Base-by-base conservation (phyloP, 192 early-diverging fungal species). In the Mortierella hygrophila region DNA sequence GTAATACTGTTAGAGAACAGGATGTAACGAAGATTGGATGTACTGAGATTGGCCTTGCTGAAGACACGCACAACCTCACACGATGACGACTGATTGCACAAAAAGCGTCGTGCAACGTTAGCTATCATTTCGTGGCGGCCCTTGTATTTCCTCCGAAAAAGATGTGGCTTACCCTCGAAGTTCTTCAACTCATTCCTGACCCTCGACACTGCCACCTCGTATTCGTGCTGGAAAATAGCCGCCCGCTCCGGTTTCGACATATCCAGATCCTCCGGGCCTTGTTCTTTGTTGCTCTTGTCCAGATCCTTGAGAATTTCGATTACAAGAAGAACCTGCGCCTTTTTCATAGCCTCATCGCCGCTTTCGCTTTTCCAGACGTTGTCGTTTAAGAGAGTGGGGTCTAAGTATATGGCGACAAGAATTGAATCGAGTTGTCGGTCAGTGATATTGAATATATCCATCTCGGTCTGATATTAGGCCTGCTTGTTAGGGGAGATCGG, bases 1-100 rank as follows among this genome's bases (percentile, higher is more conserved):
- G 26, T 52, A 42, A 77, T 77, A 15, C 76, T 77, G 2, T 37
- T 29, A 23, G 63, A 77, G 32, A 69, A 70, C 15, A 77, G 65
- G 26, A 69, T 6, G 13, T 77, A 0, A 7, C 65, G 46, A 69
- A 77, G 38, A 69, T 77, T 21, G 46, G n/a, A 4, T 21, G 76
- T 77, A 11, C 63, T 37, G 44, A 77, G 60, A 69, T 15, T 65
- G 38, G 63, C 76, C 11, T 37, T 77, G 46, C 76, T 77, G 46
- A 77, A 77, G 76, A 77, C 46, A 49, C 76, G 76, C 44, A 70
- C 76, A 44, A 29, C 21, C 65, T 77, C 76, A 13, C 63, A 69
- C 20, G 65, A 77, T 2, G 76, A 70, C 21, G 68, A 11, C 46
- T 77, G 76, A 69, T 52, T 49, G 44, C 65, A 77, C n/a, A 77